Evolutionary conservation across 2,329 filamentous ascomycete genomes (phyloP), one percentile per base, ranked within the genome.

Genomic region (Colletotrichum nymphaeae): DNA sequence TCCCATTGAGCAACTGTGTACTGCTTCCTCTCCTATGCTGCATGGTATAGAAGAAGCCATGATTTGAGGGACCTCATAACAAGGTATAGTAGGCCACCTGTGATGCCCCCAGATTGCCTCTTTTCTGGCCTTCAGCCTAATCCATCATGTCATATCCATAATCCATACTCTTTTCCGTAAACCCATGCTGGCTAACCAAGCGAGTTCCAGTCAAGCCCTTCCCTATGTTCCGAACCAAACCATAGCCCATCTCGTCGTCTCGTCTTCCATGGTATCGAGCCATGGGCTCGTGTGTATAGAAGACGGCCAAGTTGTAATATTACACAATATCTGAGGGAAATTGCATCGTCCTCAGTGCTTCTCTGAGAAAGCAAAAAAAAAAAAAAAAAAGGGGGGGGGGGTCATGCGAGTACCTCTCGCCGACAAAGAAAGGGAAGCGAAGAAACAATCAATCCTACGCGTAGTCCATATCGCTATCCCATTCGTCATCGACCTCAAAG

Each of bases 381-480:
- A 19, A 16, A 6, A 11, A 22, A 30, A 9, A 32, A 6, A 4
- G 24, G 24, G 24, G 24, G 24, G 24, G 24, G 24, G 24, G 19
- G 19, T 24, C 42, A 35, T 26, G 32, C 42, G 26, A 19, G 22
- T 26, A 30, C 30, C 37, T 53, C 32, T 24, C 35, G 42, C 26
- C 11, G 32, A 32, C 37, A n/a, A 42, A n/a, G 22, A 22, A 22
- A n/a, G 28, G 30, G 26, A n/a, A 24, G 16, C 30, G 5, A 24
- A 53, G 8, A 53, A 11, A 49, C 19, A 42, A 30, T 58, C 56
- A 67, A 53, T 80, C 78, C 37, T 83, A 86, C 37, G 87, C 86
- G 71, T 88, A 87, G 58, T 88, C 86, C 46, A 86, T 83, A 62
- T 90, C 88, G 5, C 89, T 90, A 63, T 91, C 86, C 89, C 88